phyloP scores from a whole-genome alignment of 371 early-diverging fungal genomes.

The Actinomucor elegans region DNA sequence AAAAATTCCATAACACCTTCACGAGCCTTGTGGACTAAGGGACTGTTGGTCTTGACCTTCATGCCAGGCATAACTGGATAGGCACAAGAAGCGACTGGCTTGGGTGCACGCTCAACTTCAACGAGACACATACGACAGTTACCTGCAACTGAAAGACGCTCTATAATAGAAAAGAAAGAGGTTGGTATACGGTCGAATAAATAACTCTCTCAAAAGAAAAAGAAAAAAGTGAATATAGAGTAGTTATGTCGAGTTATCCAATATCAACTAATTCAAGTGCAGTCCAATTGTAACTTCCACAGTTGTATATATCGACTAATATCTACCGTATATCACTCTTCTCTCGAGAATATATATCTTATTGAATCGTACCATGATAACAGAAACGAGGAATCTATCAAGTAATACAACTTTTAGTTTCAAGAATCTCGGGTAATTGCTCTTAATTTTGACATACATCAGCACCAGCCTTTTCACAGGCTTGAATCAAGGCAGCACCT shows the following conservation, averaged over 20 bases:
- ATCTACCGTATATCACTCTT: background rate
- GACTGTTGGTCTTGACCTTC: conserved; percentile 94
- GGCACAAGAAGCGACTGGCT: conserved; percentile 96
- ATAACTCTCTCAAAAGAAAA: no score
- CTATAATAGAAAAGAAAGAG: conserved; percentile 15
- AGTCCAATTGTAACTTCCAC: no score
- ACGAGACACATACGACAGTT: conserved; percentile 99
- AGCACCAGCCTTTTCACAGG: conserved; percentile 89
- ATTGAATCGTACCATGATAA: conserved; percentile 75
- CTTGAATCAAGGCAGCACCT: conserved; percentile 96
- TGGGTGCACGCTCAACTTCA: conserved; percentile 94
- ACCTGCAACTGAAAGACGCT: conserved; percentile 94
- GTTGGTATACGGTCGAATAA: no score
- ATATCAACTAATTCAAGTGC: no score
- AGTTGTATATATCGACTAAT: no score
- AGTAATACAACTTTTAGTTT: no score
- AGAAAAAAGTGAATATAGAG: no score
- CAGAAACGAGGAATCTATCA: conserved; percentile 92
- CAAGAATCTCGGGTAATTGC: background rate
- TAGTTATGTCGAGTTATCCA: no score
- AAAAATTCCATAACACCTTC: conserved; percentile 99
- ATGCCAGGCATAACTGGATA: conserved; percentile 97
- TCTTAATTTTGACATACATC: conserved; percentile 47
- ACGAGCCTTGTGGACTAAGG: conserved; percentile 94
- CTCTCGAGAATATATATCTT: background rate